A percentile compares a stretch with the other conserved stretches of the same genome.
Evolutionary conservation across 305 asterid genomes (phyloP).

Genomic region (Solanum hybrid): DNA sequence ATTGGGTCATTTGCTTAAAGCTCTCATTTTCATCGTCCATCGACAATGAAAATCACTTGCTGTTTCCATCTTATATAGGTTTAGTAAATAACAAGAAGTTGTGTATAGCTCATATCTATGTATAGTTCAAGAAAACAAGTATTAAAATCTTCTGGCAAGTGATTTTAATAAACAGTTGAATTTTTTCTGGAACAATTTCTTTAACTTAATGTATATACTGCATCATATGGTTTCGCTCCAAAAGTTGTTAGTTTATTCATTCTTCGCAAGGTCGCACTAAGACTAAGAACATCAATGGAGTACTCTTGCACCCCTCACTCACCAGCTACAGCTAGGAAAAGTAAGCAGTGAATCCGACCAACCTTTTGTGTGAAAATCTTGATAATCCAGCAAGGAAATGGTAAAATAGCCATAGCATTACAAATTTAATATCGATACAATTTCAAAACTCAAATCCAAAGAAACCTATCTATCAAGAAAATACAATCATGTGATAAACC

Average conservation of each 20-base stretch:
- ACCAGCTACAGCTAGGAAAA: background rate
- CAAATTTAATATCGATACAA: background rate
- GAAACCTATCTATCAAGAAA: background rate
- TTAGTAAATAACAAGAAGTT: background rate
- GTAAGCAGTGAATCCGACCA: background rate
- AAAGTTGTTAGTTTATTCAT: background rate
- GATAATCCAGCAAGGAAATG: background rate
- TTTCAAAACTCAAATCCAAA: background rate
- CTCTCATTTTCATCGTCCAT: background rate
- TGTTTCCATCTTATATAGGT: background rate
- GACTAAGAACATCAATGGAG: background rate
- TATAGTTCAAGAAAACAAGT: slow-evolving; percentile 10
- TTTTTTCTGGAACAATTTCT: background rate
- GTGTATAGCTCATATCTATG: slow-evolving; percentile 10
- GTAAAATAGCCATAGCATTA: background rate
- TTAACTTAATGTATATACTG: background rate
- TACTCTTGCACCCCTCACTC: background rate
- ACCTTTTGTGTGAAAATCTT: background rate
- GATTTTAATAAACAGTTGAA: slow-evolving; percentile 4
- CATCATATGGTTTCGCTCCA: background rate
- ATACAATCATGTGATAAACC: background rate
- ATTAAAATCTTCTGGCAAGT: background rate
- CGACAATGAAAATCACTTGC: background rate
- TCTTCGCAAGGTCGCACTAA: background rate
- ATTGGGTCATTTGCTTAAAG: background rate